Conservation (phyloP, 345 rosid genomes). For the Pistacia atlantica region DNA sequence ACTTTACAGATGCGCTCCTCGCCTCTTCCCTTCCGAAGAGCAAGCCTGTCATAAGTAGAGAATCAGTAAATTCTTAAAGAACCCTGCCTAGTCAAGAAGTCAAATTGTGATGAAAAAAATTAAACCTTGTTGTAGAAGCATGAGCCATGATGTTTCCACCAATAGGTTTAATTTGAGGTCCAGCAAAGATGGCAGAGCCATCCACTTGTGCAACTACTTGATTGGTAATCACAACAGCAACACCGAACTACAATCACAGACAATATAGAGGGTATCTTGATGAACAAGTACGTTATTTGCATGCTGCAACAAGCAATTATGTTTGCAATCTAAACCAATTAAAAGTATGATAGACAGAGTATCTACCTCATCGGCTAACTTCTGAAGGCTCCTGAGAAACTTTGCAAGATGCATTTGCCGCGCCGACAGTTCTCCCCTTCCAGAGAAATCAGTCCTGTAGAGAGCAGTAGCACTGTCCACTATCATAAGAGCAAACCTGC, state of each 20-base stretch:
- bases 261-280: not conserved
- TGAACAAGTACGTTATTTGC: not conserved
- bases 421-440: conserved; percentile 95
- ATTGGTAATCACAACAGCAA: conserved; percentile 90
- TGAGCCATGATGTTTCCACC: conserved; percentile 99
- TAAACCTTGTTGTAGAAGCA: conserved; percentile 95
- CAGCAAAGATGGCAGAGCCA: conserved; percentile 91
- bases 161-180: conserved; percentile 97
- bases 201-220: conserved; percentile 99
- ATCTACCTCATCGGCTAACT: conserved; percentile 90
- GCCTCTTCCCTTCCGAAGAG: conserved; percentile 91
- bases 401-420: conserved; percentile 99
- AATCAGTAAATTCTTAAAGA: not conserved
- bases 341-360: conserved; percentile 1
- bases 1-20: conserved; percentile 97
- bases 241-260: conserved; percentile 68
- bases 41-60: conserved; percentile 49
- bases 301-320: not conserved
- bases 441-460: conserved; percentile 92
- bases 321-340: not conserved
- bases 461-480: conserved; percentile 96
- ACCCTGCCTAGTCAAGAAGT: not conserved
- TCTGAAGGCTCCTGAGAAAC: conserved; percentile 94
- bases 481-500: conserved; percentile 91
- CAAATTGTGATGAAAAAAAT: not conserved